Percentiles rank a stretch among this genome's conserved stretches.
phyloP scores from a whole-genome alignment of 768 basidiomycete species.

The Lyophyllum atratum region DNA sequence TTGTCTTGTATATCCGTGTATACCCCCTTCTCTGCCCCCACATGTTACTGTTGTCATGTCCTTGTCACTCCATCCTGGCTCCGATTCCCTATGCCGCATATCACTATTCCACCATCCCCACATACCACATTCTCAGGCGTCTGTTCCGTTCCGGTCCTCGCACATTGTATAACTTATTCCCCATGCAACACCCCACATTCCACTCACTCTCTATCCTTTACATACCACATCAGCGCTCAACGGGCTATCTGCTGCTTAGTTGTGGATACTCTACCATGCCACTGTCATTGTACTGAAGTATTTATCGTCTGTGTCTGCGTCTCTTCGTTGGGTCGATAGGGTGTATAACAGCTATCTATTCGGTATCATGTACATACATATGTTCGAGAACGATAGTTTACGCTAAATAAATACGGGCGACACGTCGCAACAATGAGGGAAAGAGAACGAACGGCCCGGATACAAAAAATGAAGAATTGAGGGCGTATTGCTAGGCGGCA shows the following conservation, averaged over 20 bases:
- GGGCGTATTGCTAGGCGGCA: neutral
- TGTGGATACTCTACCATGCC: neutral
- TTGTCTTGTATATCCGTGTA: neutral
- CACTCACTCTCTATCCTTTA: neutral
- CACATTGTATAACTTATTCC: constrained; percentile 2
- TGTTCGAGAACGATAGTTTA: neutral
- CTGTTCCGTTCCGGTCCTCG: neutral
- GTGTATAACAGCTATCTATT: constrained; percentile 4
- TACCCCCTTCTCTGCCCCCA: neutral
- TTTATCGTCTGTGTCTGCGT: neutral
- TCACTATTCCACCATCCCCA: neutral
- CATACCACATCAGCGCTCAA: neutral
- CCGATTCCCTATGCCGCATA: neutral
- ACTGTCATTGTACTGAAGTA: neutral
- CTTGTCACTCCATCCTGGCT: neutral
- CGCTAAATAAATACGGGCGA: neutral
- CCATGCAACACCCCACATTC: constrained; percentile 1
- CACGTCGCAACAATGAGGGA: neutral
- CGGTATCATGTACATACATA: constrained; percentile 6
- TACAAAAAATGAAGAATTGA: neutral
- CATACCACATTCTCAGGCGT: neutral
- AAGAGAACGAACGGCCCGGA: neutral
- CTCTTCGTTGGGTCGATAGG: neutral
- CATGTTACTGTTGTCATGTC: neutral
- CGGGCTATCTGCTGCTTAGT: neutral